Percentiles rank a stretch among this genome's conserved stretches.
These are phyloP conservation scores for Talaromyces proteolyticus DNA, from an alignment of 495 filamentous ascomycete genomes.

Conservation along the genomic window DNA sequence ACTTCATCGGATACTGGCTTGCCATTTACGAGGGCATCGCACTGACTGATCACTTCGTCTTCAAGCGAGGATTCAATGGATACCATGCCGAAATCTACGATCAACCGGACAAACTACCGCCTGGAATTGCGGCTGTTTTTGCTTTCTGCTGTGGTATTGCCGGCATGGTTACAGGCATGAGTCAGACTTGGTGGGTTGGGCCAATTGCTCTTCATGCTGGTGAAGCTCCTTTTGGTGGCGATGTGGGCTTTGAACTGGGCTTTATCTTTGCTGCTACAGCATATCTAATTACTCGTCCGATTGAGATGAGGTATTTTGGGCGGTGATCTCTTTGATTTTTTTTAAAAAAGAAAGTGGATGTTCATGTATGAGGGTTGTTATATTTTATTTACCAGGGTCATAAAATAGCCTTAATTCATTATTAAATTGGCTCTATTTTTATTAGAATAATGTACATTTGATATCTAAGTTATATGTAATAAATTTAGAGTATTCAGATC, in stretches of 20 bases:
- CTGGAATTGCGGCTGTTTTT: conserved; percentile 61
- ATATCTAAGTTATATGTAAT: no score
- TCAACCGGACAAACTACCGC: conserved; percentile 53
- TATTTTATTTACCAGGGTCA: not conserved
- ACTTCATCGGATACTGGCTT: conserved; percentile 78
- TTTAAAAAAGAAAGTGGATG: no score
- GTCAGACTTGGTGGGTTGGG: conserved; percentile 68
- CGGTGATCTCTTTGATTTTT: conserved; percentile 20
- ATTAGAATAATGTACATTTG: not conserved
- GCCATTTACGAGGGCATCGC: conserved; percentile 74
- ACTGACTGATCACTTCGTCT: conserved; percentile 71
- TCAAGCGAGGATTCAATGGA: conserved; percentile 57
- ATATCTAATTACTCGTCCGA: conserved; percentile 26
- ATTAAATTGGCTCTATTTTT: not conserved
- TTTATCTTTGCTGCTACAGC: conserved; percentile 28
- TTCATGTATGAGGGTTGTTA: no score
- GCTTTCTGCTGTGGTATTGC: conserved; percentile 65
- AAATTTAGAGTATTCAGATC: not conserved
- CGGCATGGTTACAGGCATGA: conserved; percentile 75
- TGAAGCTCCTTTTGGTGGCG: conserved; percentile 51
- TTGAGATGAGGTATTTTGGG: conserved; percentile 31
- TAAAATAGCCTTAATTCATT: not conserved
- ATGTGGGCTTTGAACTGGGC: conserved; percentile 70
- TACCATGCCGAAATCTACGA: conserved; percentile 60
- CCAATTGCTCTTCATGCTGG: conserved; percentile 64